A percentile compares a stretch with the other conserved stretches of the same genome.
phyloP scores from a whole-genome alignment of 2,329 filamentous ascomycete species.

The Amylocarpus encephaloides region DNA sequence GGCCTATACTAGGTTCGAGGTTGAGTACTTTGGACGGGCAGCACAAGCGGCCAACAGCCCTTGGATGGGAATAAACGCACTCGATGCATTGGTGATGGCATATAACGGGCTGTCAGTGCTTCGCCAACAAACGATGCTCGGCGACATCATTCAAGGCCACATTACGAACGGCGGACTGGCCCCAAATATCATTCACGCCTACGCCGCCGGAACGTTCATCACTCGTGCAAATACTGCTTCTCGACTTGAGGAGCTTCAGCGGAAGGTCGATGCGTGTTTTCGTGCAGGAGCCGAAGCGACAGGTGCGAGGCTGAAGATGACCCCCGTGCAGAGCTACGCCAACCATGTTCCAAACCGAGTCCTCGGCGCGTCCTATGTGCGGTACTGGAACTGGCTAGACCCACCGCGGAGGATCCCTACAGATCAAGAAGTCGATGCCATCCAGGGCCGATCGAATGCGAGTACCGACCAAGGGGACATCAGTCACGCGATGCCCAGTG shows the following conservation, averaged over 20 bases:
- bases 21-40: conserved; percentile 47
- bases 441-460: not conserved
- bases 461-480: not conserved
- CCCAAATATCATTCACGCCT: conserved; percentile 1
- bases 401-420: not conserved
- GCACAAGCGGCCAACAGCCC: conserved; percentile 37
- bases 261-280: not conserved
- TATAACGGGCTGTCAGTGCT: conserved; percentile 32
- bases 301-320: not conserved
- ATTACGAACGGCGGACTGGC: conserved; percentile 34
- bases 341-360: not conserved
- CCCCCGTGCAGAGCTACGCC: not conserved
- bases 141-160: conserved; percentile 34
- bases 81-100: conserved; percentile 34
- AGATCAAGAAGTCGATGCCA: not conserved
- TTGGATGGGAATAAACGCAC: conserved; percentile 36
- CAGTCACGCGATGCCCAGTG: not conserved
- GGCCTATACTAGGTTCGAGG: conserved; percentile 33
- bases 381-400: not conserved
- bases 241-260: not conserved
- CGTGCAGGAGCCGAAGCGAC: not conserved
- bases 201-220: not conserved
- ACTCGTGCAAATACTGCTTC: not conserved
- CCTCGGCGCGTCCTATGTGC: not conserved
- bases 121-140: conserved; percentile 27